Evolutionary conservation across 2,329 filamentous ascomycete species (phyloP), one percentile per base, ranked within the genome.

Genomic region (Cadophora malorum): DNA sequence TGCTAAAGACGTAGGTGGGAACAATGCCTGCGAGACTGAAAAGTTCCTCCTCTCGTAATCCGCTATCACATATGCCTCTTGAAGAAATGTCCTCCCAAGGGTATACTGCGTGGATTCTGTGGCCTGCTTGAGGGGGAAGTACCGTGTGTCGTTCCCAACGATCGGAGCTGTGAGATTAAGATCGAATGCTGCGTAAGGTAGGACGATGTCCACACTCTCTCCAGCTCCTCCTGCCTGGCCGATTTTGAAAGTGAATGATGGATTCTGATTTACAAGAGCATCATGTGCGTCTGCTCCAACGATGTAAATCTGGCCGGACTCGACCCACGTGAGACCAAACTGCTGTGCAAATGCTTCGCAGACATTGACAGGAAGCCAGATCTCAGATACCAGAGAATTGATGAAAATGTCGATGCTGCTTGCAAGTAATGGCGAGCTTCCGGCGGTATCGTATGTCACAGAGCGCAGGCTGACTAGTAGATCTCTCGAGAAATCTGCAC

Each of bases 11-110:
- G 41, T 64, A 14, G 56, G 56, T 9, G 56, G 56, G 35, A 53
- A 64, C 16, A 55, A 12, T 19, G 50, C 52, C 52, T 70, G 69
- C 3, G 76, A 76, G 31, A 80, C 67, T 2, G 78, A 78, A 64
- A 80, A 80, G 45, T 76, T 77, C 25, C 74, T 73, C 9, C 78
- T 72, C 63, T 79, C 78, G 67, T 79, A 80, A 67, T 80, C 78
- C 12, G 79, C 78, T 33, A 73, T 74, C 31, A 80, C 64, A 68
- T 80, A 79, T 19, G 77, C 76, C 72, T 81, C 79, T 72, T 81
- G 79, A 14, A 81, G 70, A 65, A 81, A 81, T 6, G 74, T 74
- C 58, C 80, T 74, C 6, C 79, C 79, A 52, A 80, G 73, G 3
- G 78, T 80, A 70, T 78, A 79, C 66, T 80, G 77, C 28, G 76